Evolutionary conservation across 2,329 filamentous ascomycete species (phyloP), one percentile per base, ranked within the genome.

Genomic region (Didymella pomorum): DNA sequence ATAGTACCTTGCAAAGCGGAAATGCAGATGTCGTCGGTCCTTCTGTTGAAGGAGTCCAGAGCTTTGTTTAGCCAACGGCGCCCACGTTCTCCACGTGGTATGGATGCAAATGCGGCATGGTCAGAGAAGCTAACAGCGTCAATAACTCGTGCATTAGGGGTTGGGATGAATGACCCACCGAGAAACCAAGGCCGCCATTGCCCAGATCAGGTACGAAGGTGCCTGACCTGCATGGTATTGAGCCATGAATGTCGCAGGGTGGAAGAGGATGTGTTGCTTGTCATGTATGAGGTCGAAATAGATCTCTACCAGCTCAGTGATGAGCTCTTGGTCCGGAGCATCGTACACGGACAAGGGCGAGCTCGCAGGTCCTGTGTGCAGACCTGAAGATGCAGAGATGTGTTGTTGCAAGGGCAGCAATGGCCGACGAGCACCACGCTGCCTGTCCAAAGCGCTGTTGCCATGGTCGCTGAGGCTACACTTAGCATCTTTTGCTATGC

Each of bases 271-370:
- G 20, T 56, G 52, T 18, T 56, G 52, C 28, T 56, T 56, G 25
- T 56, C 46, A 33, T 56, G 52, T 45, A 56, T 50, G 14, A 56
- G 16, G 31, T 56, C 52, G 11, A 56, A 49, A 25, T 56, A 56
- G 28, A 56, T 39, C 11, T 31, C 29, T n/a, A 56, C 46, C 20
- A 56, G 25, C 31, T 56, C 46, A 28, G 29, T 45, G 28, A 31
- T 33, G 5, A 56, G 21, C 9, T 50, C 41, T 23, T 37, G 46
- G 23, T 28, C 46, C 23, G 52, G 52, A 23, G 29, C 25, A 39
- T 56, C 46, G 26, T 45, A 37, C 8, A 39, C n/a, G 8, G 52
- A 39, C 2, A 45, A 14, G 4, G 46, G 39, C 16, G 39, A 56
- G 39, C 39, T 49, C n/a, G 18, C 23, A 14, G 39, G 16, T 4